Conservation (phyloP, 257 asterid genomes). For the Mitragyna speciosa region DNA sequence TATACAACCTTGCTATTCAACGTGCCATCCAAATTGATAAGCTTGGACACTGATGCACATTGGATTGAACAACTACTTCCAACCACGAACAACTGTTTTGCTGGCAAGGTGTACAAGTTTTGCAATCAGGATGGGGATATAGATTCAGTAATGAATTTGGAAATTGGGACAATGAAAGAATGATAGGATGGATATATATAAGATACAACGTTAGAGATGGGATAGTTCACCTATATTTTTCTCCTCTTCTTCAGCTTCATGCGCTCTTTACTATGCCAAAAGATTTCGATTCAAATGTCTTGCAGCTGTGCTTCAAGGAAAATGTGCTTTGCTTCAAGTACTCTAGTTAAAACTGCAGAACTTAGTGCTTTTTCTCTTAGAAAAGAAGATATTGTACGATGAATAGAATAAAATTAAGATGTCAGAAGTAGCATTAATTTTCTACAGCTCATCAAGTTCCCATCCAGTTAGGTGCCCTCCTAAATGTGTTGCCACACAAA, state of each 20-base stretch:
- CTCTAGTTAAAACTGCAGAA: neutral
- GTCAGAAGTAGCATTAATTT: neutral
- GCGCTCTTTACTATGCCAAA: neutral
- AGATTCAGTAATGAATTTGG: too few species aligned
- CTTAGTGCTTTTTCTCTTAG: neutral
- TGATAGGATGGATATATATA: too few species aligned
- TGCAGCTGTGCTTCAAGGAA: neutral
- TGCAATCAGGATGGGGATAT: too few species aligned
- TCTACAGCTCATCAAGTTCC: neutral
- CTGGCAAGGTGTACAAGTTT: too few species aligned
- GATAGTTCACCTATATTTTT: neutral
- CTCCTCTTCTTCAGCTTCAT: neutral
- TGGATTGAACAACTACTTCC: neutral
- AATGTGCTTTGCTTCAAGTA: neutral
- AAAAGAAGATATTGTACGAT: neutral
- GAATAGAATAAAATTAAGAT: neutral
- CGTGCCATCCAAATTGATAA: neutral
- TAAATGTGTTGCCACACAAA: neutral
- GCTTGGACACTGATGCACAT: neutral
- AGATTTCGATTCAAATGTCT: neutral
- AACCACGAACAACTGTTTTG: too few species aligned
- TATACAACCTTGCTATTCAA: neutral
- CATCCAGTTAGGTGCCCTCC: neutral
- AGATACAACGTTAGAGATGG: too few species aligned
- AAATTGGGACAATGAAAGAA: too few species aligned